Conservation (phyloP, 495 filamentous ascomycete species). For the Choiromyces venosus region DNA sequence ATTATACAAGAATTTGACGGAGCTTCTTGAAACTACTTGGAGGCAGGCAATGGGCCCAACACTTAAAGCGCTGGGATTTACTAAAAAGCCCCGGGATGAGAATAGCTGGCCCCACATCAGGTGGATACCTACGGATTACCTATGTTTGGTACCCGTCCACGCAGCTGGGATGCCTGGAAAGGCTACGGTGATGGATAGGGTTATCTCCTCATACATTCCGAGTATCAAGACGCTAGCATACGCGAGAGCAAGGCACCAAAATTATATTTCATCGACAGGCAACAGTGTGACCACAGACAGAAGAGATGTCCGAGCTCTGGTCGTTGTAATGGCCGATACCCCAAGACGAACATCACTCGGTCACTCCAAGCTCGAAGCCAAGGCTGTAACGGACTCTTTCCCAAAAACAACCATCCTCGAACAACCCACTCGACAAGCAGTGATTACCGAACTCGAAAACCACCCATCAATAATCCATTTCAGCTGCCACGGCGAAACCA, state of each 20-base stretch:
- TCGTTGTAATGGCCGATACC: constrained; percentile 10
- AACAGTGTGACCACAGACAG: neutral
- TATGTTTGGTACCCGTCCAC: constrained; percentile 9
- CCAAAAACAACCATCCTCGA: neutral
- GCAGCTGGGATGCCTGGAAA: neutral
- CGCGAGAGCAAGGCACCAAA: neutral
- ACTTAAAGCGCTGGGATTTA: neutral
- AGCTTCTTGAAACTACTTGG: neutral
- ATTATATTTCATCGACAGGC: neutral
- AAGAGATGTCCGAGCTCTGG: neutral
- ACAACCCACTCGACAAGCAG: neutral
- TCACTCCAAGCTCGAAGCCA: neutral
- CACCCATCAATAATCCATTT: constrained; percentile 40
- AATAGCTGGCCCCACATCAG: constrained; percentile 11
- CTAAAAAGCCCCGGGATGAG: neutral
- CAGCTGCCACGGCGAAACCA: constrained; percentile 22
- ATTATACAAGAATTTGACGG: neutral
- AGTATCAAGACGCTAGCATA: neutral
- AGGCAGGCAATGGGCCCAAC: neutral
- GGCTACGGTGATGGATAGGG: constrained; percentile 5
- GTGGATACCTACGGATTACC: constrained; percentile 12
- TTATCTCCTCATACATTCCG: constrained; percentile 9
- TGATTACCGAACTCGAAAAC: constrained; percentile 4
- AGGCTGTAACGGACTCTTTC: neutral
- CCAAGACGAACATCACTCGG: neutral